Conservation (phyloP, 495 filamentous ascomycete genomes). For the Lasiosphaeria miniovina region DNA sequence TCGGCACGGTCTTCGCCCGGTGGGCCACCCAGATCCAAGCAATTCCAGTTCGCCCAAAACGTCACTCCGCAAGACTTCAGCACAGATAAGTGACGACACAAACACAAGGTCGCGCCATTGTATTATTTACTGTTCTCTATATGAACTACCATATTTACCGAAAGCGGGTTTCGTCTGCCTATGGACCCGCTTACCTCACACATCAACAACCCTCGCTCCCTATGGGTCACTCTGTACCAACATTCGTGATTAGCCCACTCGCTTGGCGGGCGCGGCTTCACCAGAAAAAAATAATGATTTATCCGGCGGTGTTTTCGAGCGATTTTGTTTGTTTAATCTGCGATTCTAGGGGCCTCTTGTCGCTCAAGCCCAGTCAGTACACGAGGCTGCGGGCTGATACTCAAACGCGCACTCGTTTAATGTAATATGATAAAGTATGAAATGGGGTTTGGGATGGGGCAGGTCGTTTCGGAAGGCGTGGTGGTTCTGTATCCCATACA, state of each 20-base stretch:
- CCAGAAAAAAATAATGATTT: conserved; percentile 6
- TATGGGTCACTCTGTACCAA: conserved; percentile 1
- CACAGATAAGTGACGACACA: conserved; percentile 19
- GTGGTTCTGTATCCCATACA: background rate
- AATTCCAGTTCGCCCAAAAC: conserved; percentile 51
- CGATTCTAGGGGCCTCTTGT: background rate
- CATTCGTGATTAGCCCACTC: background rate
- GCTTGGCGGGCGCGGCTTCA: background rate
- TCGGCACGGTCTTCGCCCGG: conserved; percentile 42
- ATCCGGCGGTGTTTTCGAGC: background rate
- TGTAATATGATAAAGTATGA: conserved; percentile 15
- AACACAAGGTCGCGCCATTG: background rate
- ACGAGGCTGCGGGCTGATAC: background rate
- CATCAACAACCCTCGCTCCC: background rate
- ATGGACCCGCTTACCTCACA: background rate
- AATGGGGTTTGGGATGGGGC: conserved; percentile 1
- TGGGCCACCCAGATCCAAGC: conserved; percentile 35
- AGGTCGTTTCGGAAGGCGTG: background rate
- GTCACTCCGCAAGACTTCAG: conserved; percentile 47
- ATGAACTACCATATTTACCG: background rate
- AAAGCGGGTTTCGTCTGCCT: background rate
- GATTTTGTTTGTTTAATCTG: background rate
- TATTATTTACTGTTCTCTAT: conserved; percentile 1
- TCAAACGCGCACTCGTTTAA: conserved; percentile 1
- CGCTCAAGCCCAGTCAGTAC: background rate